phyloP scores from a whole-genome alignment of 768 basidiomycete species.

The Pleurotus ostreatus region DNA sequence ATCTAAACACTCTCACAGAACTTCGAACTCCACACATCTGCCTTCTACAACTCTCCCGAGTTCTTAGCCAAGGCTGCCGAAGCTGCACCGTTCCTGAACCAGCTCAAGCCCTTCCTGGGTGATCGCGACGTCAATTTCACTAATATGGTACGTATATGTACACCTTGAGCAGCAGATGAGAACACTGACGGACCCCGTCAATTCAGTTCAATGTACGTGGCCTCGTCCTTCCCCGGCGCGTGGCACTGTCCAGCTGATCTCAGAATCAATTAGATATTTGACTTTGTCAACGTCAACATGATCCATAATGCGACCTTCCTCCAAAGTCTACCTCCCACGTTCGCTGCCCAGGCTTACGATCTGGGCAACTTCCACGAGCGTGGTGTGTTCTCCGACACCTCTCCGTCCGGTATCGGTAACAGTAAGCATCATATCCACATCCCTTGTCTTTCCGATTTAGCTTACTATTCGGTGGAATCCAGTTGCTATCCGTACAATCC shows the following conservation, averaged over 20 bases:
- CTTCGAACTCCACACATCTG: conserved; percentile 29
- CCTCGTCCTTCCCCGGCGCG: background rate
- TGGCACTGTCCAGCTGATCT: background rate
- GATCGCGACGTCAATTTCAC: conserved; percentile 29
- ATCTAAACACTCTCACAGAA: conserved; percentile 19
- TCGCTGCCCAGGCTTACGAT: conserved; percentile 37
- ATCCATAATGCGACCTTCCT: conserved; percentile 49
- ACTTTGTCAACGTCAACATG: conserved; percentile 50
- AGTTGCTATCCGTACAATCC: conserved; percentile 49
- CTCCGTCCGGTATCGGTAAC: conserved; percentile 41
- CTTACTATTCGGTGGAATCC: background rate
- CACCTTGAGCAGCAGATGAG: too few species aligned
- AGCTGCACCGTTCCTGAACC: conserved; percentile 31
- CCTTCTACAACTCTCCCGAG: conserved; percentile 35
- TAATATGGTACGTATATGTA: conserved; percentile 33
- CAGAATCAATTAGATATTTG: conserved; percentile 31
- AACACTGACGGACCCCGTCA: background rate
- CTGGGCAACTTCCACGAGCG: conserved; percentile 57
- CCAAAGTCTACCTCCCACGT: conserved; percentile 27
- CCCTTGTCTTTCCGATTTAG: too few species aligned
- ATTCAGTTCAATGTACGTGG: conserved; percentile 42
- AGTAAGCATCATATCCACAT: conserved; percentile 18
- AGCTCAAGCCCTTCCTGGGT: conserved; percentile 36
- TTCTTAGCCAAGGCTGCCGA: conserved; percentile 32
- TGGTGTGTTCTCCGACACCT: conserved; percentile 37